Evolutionary conservation across 208 protist species (phyloP), one percentile per base, ranked within the genome.

Genomic region (Zelonia costaricensis): DNA sequence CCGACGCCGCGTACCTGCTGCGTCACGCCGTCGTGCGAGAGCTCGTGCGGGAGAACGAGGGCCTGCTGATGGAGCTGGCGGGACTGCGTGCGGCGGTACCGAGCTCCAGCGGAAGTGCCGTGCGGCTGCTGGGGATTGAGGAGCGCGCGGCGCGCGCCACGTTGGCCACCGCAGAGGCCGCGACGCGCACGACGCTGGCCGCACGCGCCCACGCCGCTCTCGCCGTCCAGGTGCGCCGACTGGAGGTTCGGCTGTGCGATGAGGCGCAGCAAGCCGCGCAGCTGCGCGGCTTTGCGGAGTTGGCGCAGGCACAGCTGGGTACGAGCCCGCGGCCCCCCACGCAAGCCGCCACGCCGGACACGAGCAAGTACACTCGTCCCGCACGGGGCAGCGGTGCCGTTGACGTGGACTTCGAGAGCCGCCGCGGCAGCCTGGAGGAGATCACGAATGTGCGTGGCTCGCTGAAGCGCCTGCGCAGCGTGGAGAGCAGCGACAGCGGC

Each of bases 21-120:
- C 12, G 47, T 6, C 55, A 76, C 35, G 53, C 79, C 3, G 47
- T 86, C 27, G 76, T 90, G 2, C 73, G 68, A 2, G 83, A 84
- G 15, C 51, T 91, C 10, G 63, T 91, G 2, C 31, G 62, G 0
- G 79, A 87, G 62, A 83, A 80, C 36, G 84, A 87, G 65, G 25
- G 30, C 16, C 78, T 86, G 74, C 49, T 86, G 10, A 36, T 46
- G 35, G 78, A 80, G 48, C 56, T 86, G 13, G 49, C 40, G 3
- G 53, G n/a, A 30, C 72, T 81, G 9, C 77, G 74, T 1, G 25
- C 35, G 4, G 33, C 49, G 6, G 36, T 30, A n/a, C 10, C 28
- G 7, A 20, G 6, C 4, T 44, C 18, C 25, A 22, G 25, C n/a
- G 22, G 9, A n/a, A 12, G 28, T 2, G 47, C 65, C 27, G 53